A percentile compares a stretch with the other conserved stretches of the same genome.
Conservation (phyloP, 805 yeast species). For the Sporopachydermia quercuum region DNA sequence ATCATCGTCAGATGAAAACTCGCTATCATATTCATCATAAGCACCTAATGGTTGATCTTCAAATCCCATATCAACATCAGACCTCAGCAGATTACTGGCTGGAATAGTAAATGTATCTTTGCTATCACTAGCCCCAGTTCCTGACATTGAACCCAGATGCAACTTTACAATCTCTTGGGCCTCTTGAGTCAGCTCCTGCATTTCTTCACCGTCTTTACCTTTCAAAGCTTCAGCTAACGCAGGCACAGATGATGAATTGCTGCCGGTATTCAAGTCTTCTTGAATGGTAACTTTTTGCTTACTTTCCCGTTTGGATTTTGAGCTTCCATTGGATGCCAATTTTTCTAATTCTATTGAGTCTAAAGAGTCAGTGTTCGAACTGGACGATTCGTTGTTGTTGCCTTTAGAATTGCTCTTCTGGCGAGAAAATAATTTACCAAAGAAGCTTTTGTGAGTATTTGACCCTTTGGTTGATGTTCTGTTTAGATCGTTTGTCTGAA, state of each 20-base stretch:
- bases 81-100: not conserved
- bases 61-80: constrained; percentile 8
- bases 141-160: not conserved
- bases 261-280: too few species aligned
- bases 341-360: not conserved
- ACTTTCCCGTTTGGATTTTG: not conserved
- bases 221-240: not conserved
- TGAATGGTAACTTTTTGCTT: not conserved
- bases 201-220: not conserved
- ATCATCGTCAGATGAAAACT: constrained; percentile 5
- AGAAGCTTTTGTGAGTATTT: not conserved
- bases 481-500: too few species aligned
- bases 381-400: not conserved
- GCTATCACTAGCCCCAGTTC: not conserved
- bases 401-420: not conserved
- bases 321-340: not conserved
- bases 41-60: not conserved
- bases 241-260: not conserved
- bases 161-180: not conserved
- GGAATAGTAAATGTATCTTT: not conserved
- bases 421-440: not conserved
- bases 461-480: too few species aligned
- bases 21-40: not conserved
- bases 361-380: not conserved
- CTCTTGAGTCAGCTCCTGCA: not conserved